A percentile compares a stretch with the other conserved stretches of the same genome.
These are phyloP conservation scores for Simmondsia chinensis DNA, from an alignment of 148 eudicot species.

Conservation along the genomic window DNA sequence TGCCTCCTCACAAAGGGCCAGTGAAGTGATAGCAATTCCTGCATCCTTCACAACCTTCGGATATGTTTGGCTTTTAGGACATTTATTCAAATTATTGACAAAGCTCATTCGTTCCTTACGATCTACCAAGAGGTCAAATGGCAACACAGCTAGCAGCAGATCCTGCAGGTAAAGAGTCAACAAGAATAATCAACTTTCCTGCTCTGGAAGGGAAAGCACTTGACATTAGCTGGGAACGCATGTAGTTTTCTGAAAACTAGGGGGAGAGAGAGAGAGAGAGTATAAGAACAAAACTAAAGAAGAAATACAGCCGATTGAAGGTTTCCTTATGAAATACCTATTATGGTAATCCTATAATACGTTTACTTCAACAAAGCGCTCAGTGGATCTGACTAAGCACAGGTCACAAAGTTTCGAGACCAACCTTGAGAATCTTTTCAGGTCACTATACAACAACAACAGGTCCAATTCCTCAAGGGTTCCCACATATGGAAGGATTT, in stretches of 20 bases:
- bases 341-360: too few species aligned
- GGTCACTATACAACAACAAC: too few species aligned
- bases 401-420: too few species aligned
- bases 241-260: background rate
- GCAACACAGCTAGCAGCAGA: constrained; percentile 83
- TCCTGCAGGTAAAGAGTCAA: constrained; percentile 44
- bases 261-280: background rate
- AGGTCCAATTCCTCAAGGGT: too few species aligned
- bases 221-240: background rate
- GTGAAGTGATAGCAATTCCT: constrained; percentile 65
- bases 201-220: background rate
- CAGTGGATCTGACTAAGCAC: too few species aligned
- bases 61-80: constrained; percentile 34
- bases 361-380: too few species aligned
- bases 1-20: constrained; percentile 83
- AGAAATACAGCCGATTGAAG: too few species aligned
- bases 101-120: constrained; percentile 59
- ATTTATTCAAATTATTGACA: constrained; percentile 29
- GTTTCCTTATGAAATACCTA: too few species aligned
- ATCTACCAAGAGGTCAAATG: constrained; percentile 77
- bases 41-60: constrained; percentile 88
- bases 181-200: constrained; percentile 4
- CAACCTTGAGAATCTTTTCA: too few species aligned
- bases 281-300: too few species aligned
- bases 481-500: too few species aligned